These are phyloP conservation scores for Sporothrix luriei DNA, from an alignment of 2,329 filamentous ascomycete genomes.

Conservation along the genomic window DNA sequence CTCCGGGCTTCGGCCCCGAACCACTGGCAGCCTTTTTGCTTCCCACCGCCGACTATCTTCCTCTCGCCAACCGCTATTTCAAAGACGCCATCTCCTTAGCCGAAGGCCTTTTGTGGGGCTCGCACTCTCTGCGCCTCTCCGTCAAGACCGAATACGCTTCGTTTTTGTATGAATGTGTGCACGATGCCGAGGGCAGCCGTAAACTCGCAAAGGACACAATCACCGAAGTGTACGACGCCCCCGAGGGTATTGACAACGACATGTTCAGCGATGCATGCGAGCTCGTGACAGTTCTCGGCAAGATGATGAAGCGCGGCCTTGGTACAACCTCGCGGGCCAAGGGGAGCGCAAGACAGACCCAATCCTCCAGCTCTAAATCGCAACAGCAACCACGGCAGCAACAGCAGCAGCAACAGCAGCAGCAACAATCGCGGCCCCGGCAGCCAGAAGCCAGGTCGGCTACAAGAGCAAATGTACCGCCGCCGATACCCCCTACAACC, in stretches of 20 bases:
- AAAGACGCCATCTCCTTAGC: constrained; percentile 74
- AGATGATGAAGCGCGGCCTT: constrained; percentile 64
- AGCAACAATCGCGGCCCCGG: background rate
- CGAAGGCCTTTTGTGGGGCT: constrained; percentile 76
- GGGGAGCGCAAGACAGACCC: background rate
- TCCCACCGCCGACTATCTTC: constrained; percentile 77
- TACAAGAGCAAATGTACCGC: constrained; percentile 19
- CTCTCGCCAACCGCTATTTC: constrained; percentile 80
- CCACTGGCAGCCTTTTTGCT: constrained; percentile 73
- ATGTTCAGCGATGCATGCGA: constrained; percentile 92
- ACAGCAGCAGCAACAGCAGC: background rate
- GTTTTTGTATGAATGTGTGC: constrained; percentile 90
- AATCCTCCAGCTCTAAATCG: background rate
- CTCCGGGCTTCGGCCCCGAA: constrained; percentile 56
- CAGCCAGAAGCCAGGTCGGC: constrained; percentile 1
- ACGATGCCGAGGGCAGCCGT: constrained; percentile 76
- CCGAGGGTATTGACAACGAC: constrained; percentile 91
- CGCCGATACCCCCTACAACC: constrained; percentile 29
- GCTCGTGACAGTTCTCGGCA: constrained; percentile 80
- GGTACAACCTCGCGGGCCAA: constrained; percentile 25
- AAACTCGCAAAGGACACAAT: constrained; percentile 80
- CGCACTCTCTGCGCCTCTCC: constrained; percentile 84
- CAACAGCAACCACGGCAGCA: constrained; percentile 20
- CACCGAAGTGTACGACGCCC: constrained; percentile 85
- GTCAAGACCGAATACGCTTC: constrained; percentile 91